Conservation (phyloP, 1,139 yeast genomes). For the Candida sp. region DNA sequence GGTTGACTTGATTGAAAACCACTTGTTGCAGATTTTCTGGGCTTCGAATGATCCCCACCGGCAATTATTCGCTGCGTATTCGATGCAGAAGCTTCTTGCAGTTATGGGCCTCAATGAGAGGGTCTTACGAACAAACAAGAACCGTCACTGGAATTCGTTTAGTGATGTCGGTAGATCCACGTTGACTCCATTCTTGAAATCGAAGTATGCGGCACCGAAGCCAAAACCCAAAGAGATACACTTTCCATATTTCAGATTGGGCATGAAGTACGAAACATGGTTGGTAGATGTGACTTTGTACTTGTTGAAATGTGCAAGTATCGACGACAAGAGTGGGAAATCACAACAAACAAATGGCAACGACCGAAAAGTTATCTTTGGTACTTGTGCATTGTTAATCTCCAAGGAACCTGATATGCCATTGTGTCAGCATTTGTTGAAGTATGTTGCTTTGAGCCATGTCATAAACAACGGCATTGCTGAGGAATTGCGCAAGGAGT, state of each 20-base stretch:
- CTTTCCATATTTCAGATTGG: constrained; percentile 38
- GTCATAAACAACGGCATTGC: constrained; percentile 52
- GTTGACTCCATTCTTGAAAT: constrained; percentile 72
- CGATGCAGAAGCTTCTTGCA: constrained; percentile 85
- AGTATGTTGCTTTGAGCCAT: constrained; percentile 76
- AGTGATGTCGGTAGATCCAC: constrained; percentile 75
- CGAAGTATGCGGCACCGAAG: constrained; percentile 63
- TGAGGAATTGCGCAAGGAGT: constrained; percentile 57
- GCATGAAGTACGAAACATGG: constrained; percentile 61
- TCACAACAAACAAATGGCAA: constrained; percentile 6
- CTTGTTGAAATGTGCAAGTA: constrained; percentile 50
- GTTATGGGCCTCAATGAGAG: constrained; percentile 58
- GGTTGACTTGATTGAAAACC: constrained; percentile 65
- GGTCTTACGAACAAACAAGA: constrained; percentile 22
- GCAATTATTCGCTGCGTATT: constrained; percentile 84
- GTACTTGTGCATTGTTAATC: constrained; percentile 68
- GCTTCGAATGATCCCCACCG: constrained; percentile 88
- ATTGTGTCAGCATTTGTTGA: constrained; percentile 74
- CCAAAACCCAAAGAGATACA: constrained; percentile 38
- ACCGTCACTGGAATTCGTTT: constrained; percentile 59
- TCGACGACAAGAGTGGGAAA: constrained; percentile 12
- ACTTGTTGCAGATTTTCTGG: constrained; percentile 82
- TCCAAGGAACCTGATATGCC: constrained; percentile 68
- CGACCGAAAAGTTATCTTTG: constrained; percentile 50
- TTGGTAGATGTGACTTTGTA: constrained; percentile 70